Evolutionary conservation across 192 early-diverging fungal species (phyloP), one percentile per base, ranked within the genome.

Genomic region (Backusella morwellensis): DNA sequence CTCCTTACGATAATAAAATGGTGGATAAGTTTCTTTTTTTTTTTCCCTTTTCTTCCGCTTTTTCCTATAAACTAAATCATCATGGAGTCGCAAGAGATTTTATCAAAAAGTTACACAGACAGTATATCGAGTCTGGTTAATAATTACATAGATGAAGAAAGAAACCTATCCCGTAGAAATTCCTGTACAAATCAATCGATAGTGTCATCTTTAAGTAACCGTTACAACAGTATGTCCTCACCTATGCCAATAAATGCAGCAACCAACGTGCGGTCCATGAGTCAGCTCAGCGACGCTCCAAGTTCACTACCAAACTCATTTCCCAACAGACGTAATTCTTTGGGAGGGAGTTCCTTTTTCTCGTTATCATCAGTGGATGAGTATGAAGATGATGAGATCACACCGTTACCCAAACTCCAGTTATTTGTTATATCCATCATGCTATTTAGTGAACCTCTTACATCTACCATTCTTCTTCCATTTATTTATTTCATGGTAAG

Each of bases 401-500:
- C 88, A 6, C 87, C 87, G 12, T 66, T 90, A 38, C 86, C 85
- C 66, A 70, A 68, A 52, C 76, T 82, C 35, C 77, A 80, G 42
- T 86, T 91, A 84, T 63, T 78, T 35, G 78, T 91, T 32, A 78
- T 91, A 11, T 82, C 82, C 75, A 56, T 88, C 41, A 80, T 87
- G 12, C 83, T 88, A 26, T 88, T 88, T 56, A 85, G 86, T 42
- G 93, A 95, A 78, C 93, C 93, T 21, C 80, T 93, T 70, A 91
- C 90, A 68, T 90, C 89, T 35, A 86, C 90, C 19, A 88, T 95
- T 50, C 75, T 93, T 54, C 89, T 95, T 68, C 95, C 95, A 8
- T 97, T 97, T 80, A 89, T 95, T 3, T 96, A 95, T 75, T 94
- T 95, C 73, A 92, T 93, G 91, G 91, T 92, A 77, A 29, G 15